Evolutionary conservation across 768 basidiomycete genomes (phyloP).

Genomic region (Cystobasidium ongulense): DNA sequence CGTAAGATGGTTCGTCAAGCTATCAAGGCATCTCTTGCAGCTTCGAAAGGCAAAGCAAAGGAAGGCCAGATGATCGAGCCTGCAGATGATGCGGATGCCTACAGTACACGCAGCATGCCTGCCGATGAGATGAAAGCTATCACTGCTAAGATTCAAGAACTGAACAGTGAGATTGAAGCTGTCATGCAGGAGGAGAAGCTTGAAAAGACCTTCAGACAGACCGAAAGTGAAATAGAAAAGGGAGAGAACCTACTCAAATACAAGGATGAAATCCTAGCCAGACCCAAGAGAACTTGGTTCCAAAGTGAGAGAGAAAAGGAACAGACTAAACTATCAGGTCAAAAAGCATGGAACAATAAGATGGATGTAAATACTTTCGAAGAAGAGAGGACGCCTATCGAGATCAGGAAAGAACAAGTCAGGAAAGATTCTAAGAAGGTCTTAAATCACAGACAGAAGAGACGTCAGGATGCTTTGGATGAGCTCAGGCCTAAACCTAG

Average conservation of each 20-base stretch:
- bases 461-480: conserved; percentile 31
- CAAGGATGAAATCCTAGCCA: conserved; percentile 77
- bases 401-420: not conserved
- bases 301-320: conserved; percentile 76
- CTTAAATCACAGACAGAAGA: conserved; percentile 33
- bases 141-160: conserved; percentile 57
- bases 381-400: not conserved
- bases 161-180: conserved; percentile 69
- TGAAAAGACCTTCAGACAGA: conserved; percentile 82
- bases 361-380: not conserved
- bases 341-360: not conserved
- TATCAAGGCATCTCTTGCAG: conserved; percentile 56
- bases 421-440: conserved; percentile 1
- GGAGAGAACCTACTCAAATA: conserved; percentile 94
- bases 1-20: conserved; percentile 92
- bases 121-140: conserved; percentile 64
- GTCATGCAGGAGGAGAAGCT: conserved; percentile 87
- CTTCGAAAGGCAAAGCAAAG: conserved; percentile 65
- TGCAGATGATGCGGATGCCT: not conserved
- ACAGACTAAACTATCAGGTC: conserved; percentile 54
- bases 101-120: conserved; percentile 60
- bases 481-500: conserved; percentile 6
- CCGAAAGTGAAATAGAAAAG: conserved; percentile 92
- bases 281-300: conserved; percentile 98
- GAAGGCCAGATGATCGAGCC: conserved; percentile 42